Base-by-base conservation (phyloP, 345 rosid genomes). In the Mallotus nudiflorus region DNA sequence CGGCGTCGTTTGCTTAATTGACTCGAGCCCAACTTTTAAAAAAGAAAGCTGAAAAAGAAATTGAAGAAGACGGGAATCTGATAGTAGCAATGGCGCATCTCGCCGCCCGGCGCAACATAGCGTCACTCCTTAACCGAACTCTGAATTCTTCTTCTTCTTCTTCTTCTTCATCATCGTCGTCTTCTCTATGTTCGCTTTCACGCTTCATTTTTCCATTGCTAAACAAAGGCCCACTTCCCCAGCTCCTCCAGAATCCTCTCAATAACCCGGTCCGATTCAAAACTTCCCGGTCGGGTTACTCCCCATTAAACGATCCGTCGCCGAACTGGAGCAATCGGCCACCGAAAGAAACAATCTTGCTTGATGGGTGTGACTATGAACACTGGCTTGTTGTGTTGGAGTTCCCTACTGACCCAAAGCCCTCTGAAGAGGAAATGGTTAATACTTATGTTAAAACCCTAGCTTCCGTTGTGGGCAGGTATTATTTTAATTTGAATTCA, bases 371-470 rank as follows among this genome's bases (percentile, higher is more conserved):
- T 62, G 99, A 95, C 70, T 92, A 86, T 70, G 93, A 89, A 80
- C 99, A 92, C 64, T 95, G 99, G 97, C 96, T 95, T 65, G 86
- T 92, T 29, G 94, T 92, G 62, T 80, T 95, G 98, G 99, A 95
- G 84, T 95, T 92, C 72, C 80, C 85, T 0, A 70, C 72, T 18
- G 94, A 90, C 66, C 87, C 97, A 4, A 92, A 85, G 78, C 97
- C 93, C 54, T 58, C 85, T 3, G 99, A 95, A 78, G 92, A 88
- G 12, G 94, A 92, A 45, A 95, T 92, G 99, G 68, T 92, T 67
- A 80, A 80, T 65, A 62, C 90, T 66, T 95, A 92, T 75, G 96
- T 92, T 69, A 90, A 86, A 76, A 95, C 98, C 42, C 85, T 95
- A 7, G 75, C 96, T 68, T 44, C 89, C 22, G 90, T 90, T 33